Conservation (phyloP, 805 yeast species). For the Monosporozyma unispora region DNA sequence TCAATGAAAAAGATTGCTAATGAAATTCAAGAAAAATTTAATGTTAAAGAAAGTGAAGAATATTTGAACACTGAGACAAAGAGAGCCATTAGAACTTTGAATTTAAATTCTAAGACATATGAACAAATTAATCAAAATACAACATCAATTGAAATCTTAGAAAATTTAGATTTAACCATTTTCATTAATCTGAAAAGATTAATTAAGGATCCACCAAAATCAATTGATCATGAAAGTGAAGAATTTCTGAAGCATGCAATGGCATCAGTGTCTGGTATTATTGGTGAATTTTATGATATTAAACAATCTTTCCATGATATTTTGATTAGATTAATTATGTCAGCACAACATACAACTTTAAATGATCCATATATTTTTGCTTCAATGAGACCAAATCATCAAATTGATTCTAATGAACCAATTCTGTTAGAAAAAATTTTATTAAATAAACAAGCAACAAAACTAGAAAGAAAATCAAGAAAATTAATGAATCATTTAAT, state of each 20-base stretch:
- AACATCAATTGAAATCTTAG: constrained; percentile 22
- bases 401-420: constrained; percentile 25
- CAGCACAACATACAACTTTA: constrained; percentile 59
- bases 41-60: constrained; percentile 4
- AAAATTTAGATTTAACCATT: constrained; percentile 25
- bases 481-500: constrained; percentile 40
- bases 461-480: constrained; percentile 23
- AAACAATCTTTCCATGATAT: constrained; percentile 66
- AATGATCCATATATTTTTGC: constrained; percentile 69
- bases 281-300: constrained; percentile 62
- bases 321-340: constrained; percentile 50
- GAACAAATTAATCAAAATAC: constrained; percentile 27
- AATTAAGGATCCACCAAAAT: constrained; percentile 11
- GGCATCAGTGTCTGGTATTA: constrained; percentile 19
- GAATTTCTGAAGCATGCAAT: constrained; percentile 27
- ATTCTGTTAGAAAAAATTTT: constrained; percentile 7
- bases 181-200: constrained; percentile 24
- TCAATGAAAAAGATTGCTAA: constrained; percentile 17
- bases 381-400: constrained; percentile 49
- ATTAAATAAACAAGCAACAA: constrained; percentile 5
- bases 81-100: constrained; percentile 12
- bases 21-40: constrained; percentile 18
- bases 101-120: constrained; percentile 24
- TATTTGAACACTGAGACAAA: constrained; percentile 10
- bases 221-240: constrained; percentile 24